phyloP scores from a whole-genome alignment of 139 green algal species.

The Eudorina sp. region DNA sequence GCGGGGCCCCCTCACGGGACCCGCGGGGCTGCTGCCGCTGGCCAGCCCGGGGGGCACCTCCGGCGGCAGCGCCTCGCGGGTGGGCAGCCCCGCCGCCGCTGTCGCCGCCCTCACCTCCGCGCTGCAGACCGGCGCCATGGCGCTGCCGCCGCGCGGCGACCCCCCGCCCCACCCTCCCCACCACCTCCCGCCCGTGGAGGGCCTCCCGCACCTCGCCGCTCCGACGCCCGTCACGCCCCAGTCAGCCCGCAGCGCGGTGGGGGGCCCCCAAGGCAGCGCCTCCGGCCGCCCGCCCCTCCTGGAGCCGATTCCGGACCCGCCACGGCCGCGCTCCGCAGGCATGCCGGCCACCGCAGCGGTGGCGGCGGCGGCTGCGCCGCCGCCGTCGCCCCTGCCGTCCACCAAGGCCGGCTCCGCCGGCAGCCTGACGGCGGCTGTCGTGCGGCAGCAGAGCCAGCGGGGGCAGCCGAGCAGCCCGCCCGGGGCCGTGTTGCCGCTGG shows the following conservation, averaged over 20 bases:
- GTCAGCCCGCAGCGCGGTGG: neutral
- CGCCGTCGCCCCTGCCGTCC: neutral
- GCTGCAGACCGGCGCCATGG: neutral
- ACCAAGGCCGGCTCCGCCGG: constrained; percentile 12
- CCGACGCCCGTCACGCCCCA: neutral
- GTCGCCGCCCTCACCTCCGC: neutral
- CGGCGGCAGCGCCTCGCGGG: neutral
- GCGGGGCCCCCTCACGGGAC: neutral
- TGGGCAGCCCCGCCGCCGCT: neutral
- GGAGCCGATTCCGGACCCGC: constrained; percentile 20
- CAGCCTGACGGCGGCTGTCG: constrained; percentile 1
- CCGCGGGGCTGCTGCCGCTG: neutral
- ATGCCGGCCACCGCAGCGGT: neutral
- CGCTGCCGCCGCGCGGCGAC: neutral
- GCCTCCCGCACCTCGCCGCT: neutral
- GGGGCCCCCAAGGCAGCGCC: neutral
- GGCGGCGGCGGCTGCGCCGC: neutral
- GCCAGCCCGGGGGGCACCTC: neutral
- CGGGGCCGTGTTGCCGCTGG: neutral
- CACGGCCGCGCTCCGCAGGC: constrained; percentile 19
- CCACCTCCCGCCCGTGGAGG: neutral
- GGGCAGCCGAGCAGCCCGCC: neutral
- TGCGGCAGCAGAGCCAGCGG: neutral
- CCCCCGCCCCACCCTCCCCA: neutral
- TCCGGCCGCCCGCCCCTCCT: neutral